These are phyloP conservation scores for Phoma sp. DNA, from an alignment of 2,329 filamentous ascomycete genomes.

Conservation along the genomic window DNA sequence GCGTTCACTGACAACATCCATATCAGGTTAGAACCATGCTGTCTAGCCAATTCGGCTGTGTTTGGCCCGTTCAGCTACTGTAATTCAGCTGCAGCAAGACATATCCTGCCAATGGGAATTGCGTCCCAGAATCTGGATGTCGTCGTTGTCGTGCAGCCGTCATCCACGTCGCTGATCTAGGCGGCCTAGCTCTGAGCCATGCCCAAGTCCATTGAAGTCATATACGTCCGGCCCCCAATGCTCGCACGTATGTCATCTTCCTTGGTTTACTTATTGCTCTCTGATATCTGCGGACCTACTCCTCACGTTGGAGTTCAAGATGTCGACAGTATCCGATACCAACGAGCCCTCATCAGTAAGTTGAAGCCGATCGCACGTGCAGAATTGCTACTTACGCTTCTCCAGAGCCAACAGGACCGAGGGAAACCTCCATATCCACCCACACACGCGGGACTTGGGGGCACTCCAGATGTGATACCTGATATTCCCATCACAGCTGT, in stretches of 20 bases:
- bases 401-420: constrained; percentile 15
- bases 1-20: constrained; percentile 1
- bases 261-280: not conserved
- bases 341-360: constrained; percentile 19
- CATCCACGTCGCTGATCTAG: constrained; percentile 13
- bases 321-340: constrained; percentile 20
- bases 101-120: constrained; percentile 11
- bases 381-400: constrained; percentile 13
- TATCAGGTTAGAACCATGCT: constrained; percentile 6
- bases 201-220: constrained; percentile 10
- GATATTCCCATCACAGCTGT: constrained; percentile 52
- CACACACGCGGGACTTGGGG: constrained; percentile 34
- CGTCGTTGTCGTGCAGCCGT: constrained; percentile 13
- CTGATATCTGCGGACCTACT: not conserved
- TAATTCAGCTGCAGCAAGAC: constrained; percentile 9
- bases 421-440: constrained; percentile 41
- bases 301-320: constrained; percentile 11
- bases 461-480: constrained; percentile 35
- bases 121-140: not conserved
- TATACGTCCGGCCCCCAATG: constrained; percentile 9
- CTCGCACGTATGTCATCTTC: constrained; percentile 9
- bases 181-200: constrained; percentile 13
- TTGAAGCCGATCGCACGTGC: not conserved
- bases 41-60: constrained; percentile 11
- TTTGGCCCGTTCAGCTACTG: constrained; percentile 6